phyloP scores from a whole-genome alignment of 352 stramenopile species.

The Salisapilia sapeloensis region DNA sequence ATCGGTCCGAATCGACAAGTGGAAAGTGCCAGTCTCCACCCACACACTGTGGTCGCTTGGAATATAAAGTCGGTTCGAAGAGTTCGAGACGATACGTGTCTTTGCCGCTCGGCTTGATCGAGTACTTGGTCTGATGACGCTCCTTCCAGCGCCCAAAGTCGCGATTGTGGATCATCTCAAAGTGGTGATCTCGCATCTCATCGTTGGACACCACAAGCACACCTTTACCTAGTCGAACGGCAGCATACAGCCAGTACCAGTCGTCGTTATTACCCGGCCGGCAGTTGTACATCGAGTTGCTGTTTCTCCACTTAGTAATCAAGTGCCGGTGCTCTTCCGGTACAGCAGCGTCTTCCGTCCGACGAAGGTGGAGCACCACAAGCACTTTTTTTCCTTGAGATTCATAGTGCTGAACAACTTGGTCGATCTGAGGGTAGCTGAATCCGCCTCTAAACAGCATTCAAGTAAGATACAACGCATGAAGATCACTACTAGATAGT shows the following conservation, averaged over 20 bases:
- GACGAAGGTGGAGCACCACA: conserved; percentile 91
- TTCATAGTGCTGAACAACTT: conserved; percentile 84
- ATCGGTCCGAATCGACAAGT: conserved; percentile 7
- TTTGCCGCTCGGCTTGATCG: conserved; percentile 16
- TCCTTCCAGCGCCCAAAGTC: conserved; percentile 96
- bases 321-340: conserved; percentile 52
- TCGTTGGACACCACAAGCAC: conserved; percentile 94
- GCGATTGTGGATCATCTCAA: conserved; percentile 94
- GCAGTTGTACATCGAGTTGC: conserved; percentile 85
- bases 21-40: conserved; percentile 59
- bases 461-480: conserved; percentile 1
- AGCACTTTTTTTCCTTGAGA: conserved; percentile 77
- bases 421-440: conserved; percentile 92
- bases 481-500: background rate
- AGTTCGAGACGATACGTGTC: conserved; percentile 15
- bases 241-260: conserved; percentile 98
- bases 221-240: conserved; percentile 61
- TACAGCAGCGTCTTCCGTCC: conserved; percentile 81
- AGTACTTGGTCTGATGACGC: conserved; percentile 90
- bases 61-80: conserved; percentile 42
- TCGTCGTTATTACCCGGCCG: conserved; percentile 95
- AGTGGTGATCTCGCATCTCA: conserved; percentile 99
- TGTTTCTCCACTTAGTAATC: conserved; percentile 55
- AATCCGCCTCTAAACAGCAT: conserved; percentile 62
- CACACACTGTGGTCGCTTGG: conserved; percentile 31